Conservation (phyloP, 2,329 filamentous ascomycete genomes). For the Hypomyces rosellus region DNA sequence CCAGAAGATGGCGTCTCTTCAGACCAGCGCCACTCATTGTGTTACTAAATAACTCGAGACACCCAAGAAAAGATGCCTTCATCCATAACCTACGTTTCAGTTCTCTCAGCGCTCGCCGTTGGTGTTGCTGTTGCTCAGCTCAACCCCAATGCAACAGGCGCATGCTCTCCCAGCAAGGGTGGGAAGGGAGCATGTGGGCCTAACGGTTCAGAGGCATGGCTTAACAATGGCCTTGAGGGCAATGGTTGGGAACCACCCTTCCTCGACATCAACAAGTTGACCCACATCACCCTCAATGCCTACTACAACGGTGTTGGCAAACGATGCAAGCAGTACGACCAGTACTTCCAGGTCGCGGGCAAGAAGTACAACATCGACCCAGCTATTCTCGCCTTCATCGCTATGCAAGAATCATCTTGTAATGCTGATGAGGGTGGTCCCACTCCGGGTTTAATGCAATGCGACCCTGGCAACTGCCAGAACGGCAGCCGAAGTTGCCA, state of each 20-base stretch:
- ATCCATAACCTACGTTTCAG: too few relatives aligned
- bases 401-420: conserved; percentile 32
- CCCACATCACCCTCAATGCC: conserved; percentile 20
- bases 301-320: conserved; percentile 23
- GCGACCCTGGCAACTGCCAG: conserved; percentile 17
- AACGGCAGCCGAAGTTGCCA: conserved; percentile 17
- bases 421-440: conserved; percentile 26
- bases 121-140: too few relatives aligned
- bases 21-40: too few relatives aligned
- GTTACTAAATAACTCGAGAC: too few relatives aligned
- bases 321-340: conserved; percentile 25
- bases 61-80: too few relatives aligned
- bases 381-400: conserved; percentile 28
- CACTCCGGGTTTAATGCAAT: conserved; percentile 31
- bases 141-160: too few relatives aligned
- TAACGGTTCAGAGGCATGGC: conserved; percentile 14
- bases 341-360: conserved; percentile 25
- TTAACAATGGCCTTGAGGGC: conserved; percentile 23
- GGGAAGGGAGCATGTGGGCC: too few relatives aligned
- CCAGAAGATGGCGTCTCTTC: too few relatives aligned
- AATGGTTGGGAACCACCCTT: conserved; percentile 29
- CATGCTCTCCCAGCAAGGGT: too few relatives aligned
- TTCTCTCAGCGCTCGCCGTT: too few relatives aligned
- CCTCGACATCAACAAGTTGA: conserved; percentile 23
- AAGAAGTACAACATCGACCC: conserved; percentile 27